phyloP scores from a whole-genome alignment of 371 early-diverging fungal species.

The Rhizopus delemar region DNA sequence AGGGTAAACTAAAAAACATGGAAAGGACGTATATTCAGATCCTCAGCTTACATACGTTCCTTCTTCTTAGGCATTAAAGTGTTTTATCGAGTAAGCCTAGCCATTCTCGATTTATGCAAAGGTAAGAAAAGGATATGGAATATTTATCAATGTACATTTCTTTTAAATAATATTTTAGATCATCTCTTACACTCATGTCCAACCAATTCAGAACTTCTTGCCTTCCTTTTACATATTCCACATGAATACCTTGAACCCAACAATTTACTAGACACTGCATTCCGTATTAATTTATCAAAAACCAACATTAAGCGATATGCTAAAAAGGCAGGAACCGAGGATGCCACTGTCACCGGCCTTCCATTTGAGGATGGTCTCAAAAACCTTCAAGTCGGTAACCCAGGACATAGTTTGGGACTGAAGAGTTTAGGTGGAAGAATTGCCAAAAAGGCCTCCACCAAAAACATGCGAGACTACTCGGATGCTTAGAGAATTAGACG shows the following conservation, averaged over 20 bases:
- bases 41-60: no score
- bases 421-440: constrained; percentile 22
- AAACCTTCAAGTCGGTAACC: constrained; percentile 41
- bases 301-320: constrained; percentile 49
- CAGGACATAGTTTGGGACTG: constrained; percentile 18
- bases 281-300: constrained; percentile 65
- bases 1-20: constrained; percentile 48
- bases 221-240: constrained; percentile 83
- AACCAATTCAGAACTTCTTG: constrained; percentile 72
- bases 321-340: constrained; percentile 42
- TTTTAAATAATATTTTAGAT: constrained; percentile 27
- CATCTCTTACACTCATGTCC: constrained; percentile 76
- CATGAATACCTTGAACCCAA: constrained; percentile 70
- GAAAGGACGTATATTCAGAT: background rate
- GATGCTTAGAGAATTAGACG: no score
- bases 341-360: constrained; percentile 37
- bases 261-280: constrained; percentile 65
- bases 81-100: constrained; percentile 82
- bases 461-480: constrained; percentile 1
- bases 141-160: no score
- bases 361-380: constrained; percentile 48
- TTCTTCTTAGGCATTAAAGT: constrained; percentile 68
- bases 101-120: constrained; percentile 70
- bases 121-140: constrained; percentile 29
- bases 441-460: constrained; percentile 14